Evolutionary conservation across 2,329 filamentous ascomycete species (phyloP).

Genomic region (Trichophyton simii): DNA sequence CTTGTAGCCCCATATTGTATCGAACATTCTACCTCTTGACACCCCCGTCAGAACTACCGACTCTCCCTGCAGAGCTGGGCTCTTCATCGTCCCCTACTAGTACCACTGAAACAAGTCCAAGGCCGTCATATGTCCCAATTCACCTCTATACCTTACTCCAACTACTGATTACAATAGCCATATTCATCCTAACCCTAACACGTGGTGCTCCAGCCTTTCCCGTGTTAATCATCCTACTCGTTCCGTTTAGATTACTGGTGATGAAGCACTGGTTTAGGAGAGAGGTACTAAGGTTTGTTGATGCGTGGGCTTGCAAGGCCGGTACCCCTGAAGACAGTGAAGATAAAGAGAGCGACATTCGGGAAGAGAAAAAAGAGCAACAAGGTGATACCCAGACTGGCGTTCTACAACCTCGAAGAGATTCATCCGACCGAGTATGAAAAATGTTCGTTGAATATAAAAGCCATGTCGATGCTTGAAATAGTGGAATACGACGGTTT

Average conservation of each 20-base stretch:
- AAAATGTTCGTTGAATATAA: background rate
- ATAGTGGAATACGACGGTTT: background rate
- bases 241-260: conserved; percentile 47
- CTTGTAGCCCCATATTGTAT: conserved; percentile 42
- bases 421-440: background rate
- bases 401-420: background rate
- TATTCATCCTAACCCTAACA: conserved; percentile 53
- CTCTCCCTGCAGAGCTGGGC: conserved; percentile 25
- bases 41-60: conserved; percentile 39
- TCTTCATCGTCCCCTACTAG: conserved; percentile 4
- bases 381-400: background rate
- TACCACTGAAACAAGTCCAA: conserved; percentile 3
- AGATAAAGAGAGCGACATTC: conserved; percentile 15
- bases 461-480: no score
- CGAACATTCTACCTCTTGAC: conserved; percentile 49
- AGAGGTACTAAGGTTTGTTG: conserved; percentile 44
- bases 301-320: conserved; percentile 40
- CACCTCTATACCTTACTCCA: conserved; percentile 49
- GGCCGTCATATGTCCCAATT: conserved; percentile 39
- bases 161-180: conserved; percentile 44
- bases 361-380: conserved; percentile 1
- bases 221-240: conserved; percentile 50
- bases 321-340: conserved; percentile 42
- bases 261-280: conserved; percentile 50
- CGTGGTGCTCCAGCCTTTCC: conserved; percentile 52